Percentiles rank a stretch among this genome's conserved stretches.
phyloP scores from a whole-genome alignment of 176 grass and related monocot species.

The Raddia guianensis region DNA sequence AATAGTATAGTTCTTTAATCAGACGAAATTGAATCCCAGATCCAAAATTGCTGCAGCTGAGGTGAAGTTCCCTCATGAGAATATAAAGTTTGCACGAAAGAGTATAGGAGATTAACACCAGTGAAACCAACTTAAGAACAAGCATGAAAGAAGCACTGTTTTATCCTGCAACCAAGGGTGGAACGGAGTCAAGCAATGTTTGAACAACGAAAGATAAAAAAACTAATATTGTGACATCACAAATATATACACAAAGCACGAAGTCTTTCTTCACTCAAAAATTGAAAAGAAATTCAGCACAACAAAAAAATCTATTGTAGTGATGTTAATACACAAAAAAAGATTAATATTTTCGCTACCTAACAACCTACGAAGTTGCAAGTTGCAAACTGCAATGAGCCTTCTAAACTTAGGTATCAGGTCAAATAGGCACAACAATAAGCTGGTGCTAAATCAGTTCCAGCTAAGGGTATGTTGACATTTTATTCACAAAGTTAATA shows the following conservation, averaged over 20 bases:
- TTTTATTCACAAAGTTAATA: too few relatives aligned
- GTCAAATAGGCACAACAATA: not conserved
- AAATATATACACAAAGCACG: too few relatives aligned
- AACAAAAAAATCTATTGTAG: too few relatives aligned
- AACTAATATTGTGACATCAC: not conserved
- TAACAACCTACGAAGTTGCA: not conserved
- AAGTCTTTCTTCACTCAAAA: too few relatives aligned
- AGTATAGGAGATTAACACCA: not conserved
- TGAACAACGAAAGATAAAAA: not conserved
- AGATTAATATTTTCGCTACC: not conserved
- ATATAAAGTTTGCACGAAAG: not conserved
- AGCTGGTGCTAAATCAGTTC: too few relatives aligned
- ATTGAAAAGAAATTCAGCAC: too few relatives aligned
- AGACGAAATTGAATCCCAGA: not conserved
- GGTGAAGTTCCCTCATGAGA: slow-evolving; percentile 6
- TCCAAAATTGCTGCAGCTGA: slow-evolving; percentile 30
- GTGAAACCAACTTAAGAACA: slow-evolving; percentile 17
- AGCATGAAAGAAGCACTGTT: slow-evolving; percentile 21
- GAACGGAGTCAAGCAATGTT: not conserved
- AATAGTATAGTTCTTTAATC: too few relatives aligned
- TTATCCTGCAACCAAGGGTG: not conserved
- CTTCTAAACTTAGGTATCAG: not conserved
- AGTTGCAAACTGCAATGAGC: not conserved
- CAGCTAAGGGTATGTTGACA: too few relatives aligned
- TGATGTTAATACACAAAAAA: not conserved